phyloP scores from a whole-genome alignment of 2,329 filamentous ascomycete genomes.

The Aspergillus sclerotialis region DNA sequence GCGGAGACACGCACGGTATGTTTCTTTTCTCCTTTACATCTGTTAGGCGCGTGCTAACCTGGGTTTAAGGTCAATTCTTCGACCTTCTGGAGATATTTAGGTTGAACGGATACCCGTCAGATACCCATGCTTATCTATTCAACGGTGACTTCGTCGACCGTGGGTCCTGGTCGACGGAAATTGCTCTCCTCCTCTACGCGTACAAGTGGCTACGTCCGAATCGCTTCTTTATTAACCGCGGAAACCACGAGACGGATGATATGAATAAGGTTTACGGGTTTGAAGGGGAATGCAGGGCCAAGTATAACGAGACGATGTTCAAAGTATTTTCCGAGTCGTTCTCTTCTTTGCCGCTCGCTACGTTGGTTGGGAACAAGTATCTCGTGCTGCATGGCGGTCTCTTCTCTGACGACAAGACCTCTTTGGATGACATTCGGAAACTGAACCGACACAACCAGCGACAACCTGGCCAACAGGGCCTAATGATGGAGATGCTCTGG shows the following conservation, averaged over 20 bases:
- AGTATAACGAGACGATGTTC: constrained; percentile 94
- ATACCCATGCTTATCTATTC: constrained; percentile 91
- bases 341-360: constrained; percentile 85
- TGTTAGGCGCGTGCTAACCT: constrained; percentile 2
- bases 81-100: constrained; percentile 95
- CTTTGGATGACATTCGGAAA: constrained; percentile 88
- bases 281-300: constrained; percentile 95
- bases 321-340: constrained; percentile 98
- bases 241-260: constrained; percentile 97
- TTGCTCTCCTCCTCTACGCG: constrained; percentile 84
- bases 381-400: constrained; percentile 90
- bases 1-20: constrained; percentile 89
- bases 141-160: constrained; percentile 98
- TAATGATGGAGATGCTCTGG: constrained; percentile 99
- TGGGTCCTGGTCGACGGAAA: constrained; percentile 97
- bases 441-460: constrained; percentile 83
- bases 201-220: constrained; percentile 93
- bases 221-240: constrained; percentile 89
- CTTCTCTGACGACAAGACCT: constrained; percentile 88
- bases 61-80: constrained; percentile 84
- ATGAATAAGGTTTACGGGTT: constrained; percentile 99
- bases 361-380: constrained; percentile 83
- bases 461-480: constrained; percentile 82
- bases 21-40: neutral
- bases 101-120: constrained; percentile 75